Base-by-base conservation (phyloP, 768 basidiomycete species). In the Ramaria sp. region DNA sequence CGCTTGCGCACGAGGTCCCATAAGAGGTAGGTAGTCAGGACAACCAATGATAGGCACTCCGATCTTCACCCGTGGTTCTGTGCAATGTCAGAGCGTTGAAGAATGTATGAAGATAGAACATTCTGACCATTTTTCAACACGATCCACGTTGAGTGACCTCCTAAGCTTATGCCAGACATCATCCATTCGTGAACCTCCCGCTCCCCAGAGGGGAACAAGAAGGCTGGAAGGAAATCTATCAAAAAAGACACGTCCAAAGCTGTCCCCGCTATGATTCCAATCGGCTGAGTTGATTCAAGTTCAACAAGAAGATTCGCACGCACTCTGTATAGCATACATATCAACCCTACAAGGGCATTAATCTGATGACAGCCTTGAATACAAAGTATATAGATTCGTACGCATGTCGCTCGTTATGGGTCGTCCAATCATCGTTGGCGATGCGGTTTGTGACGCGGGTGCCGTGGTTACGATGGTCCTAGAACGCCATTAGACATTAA, bases 101-200 rank as follows among this genome's bases (percentile, higher is more conserved):
- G 12, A 20, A 41, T 22, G 25, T 16, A 16, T 22, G 18, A 3
- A 36, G 24, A 15, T 9, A 5, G 48, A 64, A 15, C 63, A 71
- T 76, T 75, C 58, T 71, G 69, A 77, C 77, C 78, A 43, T 73
- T 63, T n/a, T 63, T 62, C 5, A 89, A 74, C 1, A 74, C 70
- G 28, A 85, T 73, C 90, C 91, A 94, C 0, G 86, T 74, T 0
- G 88, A 75, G 64, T 96, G 90, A 0, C 90, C 91, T 0, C 91
- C 92, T 0, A 96, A 77, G 57, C 85, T 88, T 60, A 85, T 73
- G 0, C 92, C 92, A 0, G 78, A 75, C 3, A 85, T 72, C 10
- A 80, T 79, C 83, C 85, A 96, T 54, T 79, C 74, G 5, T 69
- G 73, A 36, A 94, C 75, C 13, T 61, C 64, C 25, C 78, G 73